Conservation (phyloP, 208 protist species). For the Trypanosoma congolense region DNA sequence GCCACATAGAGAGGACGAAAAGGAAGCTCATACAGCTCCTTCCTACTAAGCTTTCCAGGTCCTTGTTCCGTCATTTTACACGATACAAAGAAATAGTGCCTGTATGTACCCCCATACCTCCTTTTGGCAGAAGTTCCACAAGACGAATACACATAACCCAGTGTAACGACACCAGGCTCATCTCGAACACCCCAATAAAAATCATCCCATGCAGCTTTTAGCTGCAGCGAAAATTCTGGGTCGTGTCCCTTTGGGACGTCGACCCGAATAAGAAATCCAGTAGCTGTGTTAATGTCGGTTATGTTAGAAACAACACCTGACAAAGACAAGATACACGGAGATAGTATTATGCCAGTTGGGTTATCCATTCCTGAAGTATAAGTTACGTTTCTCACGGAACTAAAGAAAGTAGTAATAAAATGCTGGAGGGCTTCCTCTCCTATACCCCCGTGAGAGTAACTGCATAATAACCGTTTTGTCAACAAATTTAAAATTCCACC, state of each 20-base stretch:
- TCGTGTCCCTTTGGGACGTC: constrained; percentile 45
- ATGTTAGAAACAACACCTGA: constrained; percentile 33
- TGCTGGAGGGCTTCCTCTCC: constrained; percentile 49
- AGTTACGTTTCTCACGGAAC: constrained; percentile 35
- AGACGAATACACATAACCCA: constrained; percentile 55
- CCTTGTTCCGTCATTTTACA: constrained; percentile 20
- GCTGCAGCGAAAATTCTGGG: constrained; percentile 30
- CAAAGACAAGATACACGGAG: constrained; percentile 45
- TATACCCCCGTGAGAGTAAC: constrained; percentile 31
- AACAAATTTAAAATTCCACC: constrained; percentile 50
- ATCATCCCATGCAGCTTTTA: constrained; percentile 49
- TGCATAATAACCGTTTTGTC: constrained; percentile 40
- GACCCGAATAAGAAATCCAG: constrained; percentile 51
- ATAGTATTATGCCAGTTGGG: constrained; percentile 64
- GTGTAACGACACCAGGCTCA: constrained; percentile 31
- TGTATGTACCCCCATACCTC: constrained; percentile 32
- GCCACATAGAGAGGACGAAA: constrained; percentile 31
- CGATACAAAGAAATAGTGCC: constrained; percentile 72
- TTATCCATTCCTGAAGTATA: constrained; percentile 12
- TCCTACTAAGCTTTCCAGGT: constrained; percentile 6
- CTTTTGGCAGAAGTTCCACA: constrained; percentile 20
- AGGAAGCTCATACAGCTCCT: constrained; percentile 5
- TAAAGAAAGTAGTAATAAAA: constrained; percentile 46
- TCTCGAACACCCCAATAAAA: constrained; percentile 45
- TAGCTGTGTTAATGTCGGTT: constrained; percentile 40